A percentile compares a stretch with the other conserved stretches of the same genome.
Evolutionary conservation across 768 basidiomycete species (phyloP).

Genomic region (Gyrodon lividus): DNA sequence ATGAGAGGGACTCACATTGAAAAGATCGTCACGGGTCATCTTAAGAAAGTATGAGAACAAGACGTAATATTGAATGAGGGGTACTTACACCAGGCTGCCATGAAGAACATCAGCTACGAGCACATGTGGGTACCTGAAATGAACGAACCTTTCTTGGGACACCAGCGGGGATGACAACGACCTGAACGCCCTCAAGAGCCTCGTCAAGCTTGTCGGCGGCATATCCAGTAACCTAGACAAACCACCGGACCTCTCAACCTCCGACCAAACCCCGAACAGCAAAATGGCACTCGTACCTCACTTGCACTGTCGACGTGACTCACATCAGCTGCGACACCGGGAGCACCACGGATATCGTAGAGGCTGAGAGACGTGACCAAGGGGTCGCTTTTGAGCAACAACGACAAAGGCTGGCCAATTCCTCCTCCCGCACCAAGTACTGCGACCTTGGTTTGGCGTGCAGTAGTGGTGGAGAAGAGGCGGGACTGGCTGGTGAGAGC

Average conservation of each 20-base stretch:
- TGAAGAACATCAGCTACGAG: conserved; percentile 28
- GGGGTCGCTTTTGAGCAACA: conserved; percentile 86
- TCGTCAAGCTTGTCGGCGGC: conserved; percentile 85
- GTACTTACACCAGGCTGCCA: conserved; percentile 77
- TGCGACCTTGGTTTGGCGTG: conserved; percentile 82
- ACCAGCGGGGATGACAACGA: conserved; percentile 98
- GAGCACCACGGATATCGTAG: conserved; percentile 29
- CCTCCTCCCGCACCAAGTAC: conserved; percentile 99
- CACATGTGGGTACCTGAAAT: background rate
- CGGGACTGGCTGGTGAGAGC: conserved; percentile 54
- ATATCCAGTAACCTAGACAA: conserved; percentile 70
- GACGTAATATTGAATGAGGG: conserved; percentile 1
- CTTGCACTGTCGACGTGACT: conserved; percentile 91
- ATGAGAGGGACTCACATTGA: conserved; percentile 66
- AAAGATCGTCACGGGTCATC: conserved; percentile 97
- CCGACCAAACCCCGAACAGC: background rate
- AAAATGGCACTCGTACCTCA: conserved; percentile 57
- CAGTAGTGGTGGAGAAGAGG: conserved; percentile 72
- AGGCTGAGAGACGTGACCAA: conserved; percentile 81
- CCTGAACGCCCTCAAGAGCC: conserved; percentile 86
- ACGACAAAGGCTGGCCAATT: conserved; percentile 95
- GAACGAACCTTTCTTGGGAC: conserved; percentile 89
- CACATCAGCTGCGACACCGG: conserved; percentile 95
- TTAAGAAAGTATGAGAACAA: conserved; percentile 36
- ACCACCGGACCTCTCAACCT: conserved; percentile 6